Evolutionary conservation across 139 green algal species (phyloP).

Genomic region (Pleodorina starrii): DNA sequence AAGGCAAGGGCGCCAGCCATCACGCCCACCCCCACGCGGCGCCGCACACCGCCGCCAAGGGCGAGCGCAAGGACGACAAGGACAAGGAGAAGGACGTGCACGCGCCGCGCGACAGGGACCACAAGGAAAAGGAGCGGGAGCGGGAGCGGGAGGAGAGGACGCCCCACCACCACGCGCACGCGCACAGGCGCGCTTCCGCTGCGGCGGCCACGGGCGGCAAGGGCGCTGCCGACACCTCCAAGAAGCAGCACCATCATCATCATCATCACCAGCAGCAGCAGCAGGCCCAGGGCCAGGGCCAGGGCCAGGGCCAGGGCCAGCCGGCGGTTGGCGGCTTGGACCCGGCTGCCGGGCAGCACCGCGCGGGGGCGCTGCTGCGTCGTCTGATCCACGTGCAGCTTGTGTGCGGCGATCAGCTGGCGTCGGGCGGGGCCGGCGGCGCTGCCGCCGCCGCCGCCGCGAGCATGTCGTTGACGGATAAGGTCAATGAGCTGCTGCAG

Average conservation of each 20-base stretch:
- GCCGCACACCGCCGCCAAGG: background rate
- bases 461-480: conserved; percentile 10
- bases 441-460: background rate
- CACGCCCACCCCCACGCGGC: background rate
- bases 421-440: background rate
- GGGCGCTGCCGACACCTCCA: background rate
- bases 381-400: conserved; percentile 82
- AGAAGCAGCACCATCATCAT: background rate
- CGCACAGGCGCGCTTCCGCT: background rate
- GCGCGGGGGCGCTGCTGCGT: conserved; percentile 69
- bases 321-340: background rate
- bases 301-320: background rate
- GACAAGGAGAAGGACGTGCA: conserved; percentile 6
- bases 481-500: conserved; percentile 63
- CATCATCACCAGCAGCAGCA: no score
- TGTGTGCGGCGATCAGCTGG: conserved; percentile 38
- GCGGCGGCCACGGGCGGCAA: conserved; percentile 7
- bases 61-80: conserved; percentile 14
- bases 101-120: background rate
- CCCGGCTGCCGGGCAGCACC: conserved; percentile 4
- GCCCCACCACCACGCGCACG: no score
- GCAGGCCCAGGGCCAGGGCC: no score
- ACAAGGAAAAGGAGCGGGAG: no score
- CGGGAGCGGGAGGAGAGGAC: conserved; percentile 31
- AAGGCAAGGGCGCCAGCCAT: background rate